Evolutionary conservation across 768 basidiomycete species (phyloP).

Genomic region (Hygrocybe punicea): DNA sequence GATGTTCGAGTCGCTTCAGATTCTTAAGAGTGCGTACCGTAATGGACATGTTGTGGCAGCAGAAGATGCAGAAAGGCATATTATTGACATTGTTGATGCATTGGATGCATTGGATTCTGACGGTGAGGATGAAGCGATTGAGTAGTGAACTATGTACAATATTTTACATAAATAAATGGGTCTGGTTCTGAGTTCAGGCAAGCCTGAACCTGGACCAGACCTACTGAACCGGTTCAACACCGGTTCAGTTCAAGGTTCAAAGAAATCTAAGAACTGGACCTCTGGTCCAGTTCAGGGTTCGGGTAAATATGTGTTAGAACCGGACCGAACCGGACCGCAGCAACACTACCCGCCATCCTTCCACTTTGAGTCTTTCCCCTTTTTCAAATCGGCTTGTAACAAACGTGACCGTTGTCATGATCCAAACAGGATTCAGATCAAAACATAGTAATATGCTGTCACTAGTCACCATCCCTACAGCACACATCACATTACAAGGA

Average conservation of each 20-base stretch:
- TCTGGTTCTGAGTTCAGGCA: neutral
- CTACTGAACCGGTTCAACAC: neutral
- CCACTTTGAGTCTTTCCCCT: too few relatives aligned
- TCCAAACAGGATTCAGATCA: too few relatives aligned
- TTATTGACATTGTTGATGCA: neutral
- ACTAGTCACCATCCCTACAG: too few relatives aligned
- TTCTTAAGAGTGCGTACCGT: constrained; percentile 21
- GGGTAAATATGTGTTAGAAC: neutral
- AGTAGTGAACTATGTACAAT: neutral
- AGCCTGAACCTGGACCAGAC: neutral
- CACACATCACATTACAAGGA: too few relatives aligned
- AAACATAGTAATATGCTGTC: too few relatives aligned
- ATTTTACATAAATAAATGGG: neutral
- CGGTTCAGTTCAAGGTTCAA: too few relatives aligned
- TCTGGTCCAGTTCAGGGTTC: too few relatives aligned
- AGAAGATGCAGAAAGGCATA: neutral
- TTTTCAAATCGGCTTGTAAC: too few relatives aligned
- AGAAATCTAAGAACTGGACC: too few relatives aligned
- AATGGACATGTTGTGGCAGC: neutral
- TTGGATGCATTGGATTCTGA: neutral
- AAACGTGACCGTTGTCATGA: neutral
- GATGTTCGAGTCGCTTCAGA: constrained; percentile 26
- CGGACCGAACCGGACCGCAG: neutral
- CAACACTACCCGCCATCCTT: too few relatives aligned
- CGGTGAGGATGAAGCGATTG: neutral